These are phyloP conservation scores for Acaromyces ingoldii DNA, from an alignment of 1,284 basidiomycete species.

Conservation along the genomic window DNA sequence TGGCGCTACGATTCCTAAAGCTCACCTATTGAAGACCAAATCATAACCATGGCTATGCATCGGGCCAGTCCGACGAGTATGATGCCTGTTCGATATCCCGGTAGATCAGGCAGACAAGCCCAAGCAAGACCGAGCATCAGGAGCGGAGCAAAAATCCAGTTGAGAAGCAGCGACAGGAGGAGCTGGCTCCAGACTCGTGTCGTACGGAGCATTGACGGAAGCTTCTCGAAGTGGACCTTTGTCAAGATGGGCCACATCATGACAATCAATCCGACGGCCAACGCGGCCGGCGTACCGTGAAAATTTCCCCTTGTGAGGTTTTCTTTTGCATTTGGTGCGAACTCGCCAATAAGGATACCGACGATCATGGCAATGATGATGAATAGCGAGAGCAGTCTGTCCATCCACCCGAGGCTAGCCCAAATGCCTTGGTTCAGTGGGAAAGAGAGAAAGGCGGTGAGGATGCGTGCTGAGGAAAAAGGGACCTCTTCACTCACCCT, in stretches of 20 bases:
- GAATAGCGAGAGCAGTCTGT: slow-evolving; percentile 66
- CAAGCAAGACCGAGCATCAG: slow-evolving; percentile 78
- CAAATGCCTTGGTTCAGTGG: no score
- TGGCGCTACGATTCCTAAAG: no score
- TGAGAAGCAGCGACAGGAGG: slow-evolving; percentile 66
- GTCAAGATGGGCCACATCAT: slow-evolving; percentile 85
- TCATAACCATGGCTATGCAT: slow-evolving; percentile 48
- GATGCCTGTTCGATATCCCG: slow-evolving; percentile 54
- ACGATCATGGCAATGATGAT: slow-evolving; percentile 73
- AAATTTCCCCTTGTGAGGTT: slow-evolving; percentile 20
- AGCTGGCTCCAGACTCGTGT: slow-evolving; percentile 67
- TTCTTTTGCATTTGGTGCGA: slow-evolving; percentile 13
- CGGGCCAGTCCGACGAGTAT: slow-evolving; percentile 62
- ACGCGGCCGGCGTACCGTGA: slow-evolving; percentile 45
- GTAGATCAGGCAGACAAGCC: slow-evolving; percentile 70
- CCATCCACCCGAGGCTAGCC: slow-evolving; percentile 56
- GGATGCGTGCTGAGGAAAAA: no score
- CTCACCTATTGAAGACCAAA: slow-evolving; percentile 2
- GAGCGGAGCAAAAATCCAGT: slow-evolving; percentile 74
- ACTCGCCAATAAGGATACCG: slow-evolving; percentile 68
- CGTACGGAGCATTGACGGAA: slow-evolving; percentile 62
- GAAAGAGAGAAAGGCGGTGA: no score
- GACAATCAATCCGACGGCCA: slow-evolving; percentile 58
- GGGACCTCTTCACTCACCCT: no score
- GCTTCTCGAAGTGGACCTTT: slow-evolving; percentile 71